Conservation (phyloP, 179 eudicot species). For the Nepenthes alata region DNA sequence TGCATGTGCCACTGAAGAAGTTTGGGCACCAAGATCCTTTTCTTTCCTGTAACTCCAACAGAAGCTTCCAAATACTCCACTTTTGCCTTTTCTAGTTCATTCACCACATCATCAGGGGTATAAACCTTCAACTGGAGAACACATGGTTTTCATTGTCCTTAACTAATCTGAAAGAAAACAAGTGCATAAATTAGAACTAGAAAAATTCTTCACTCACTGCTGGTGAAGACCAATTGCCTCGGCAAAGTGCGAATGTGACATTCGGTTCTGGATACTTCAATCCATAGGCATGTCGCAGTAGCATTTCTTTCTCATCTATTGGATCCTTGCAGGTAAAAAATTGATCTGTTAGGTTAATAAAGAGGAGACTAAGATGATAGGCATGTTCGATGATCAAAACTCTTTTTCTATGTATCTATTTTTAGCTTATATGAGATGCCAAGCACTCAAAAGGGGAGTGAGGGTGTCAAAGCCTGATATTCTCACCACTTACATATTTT, state of each 20-base stretch:
- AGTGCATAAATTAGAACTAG: background rate
- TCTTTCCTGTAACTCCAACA: constrained; percentile 66
- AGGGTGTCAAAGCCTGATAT: background rate
- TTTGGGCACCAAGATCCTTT: constrained; percentile 73
- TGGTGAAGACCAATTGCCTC: constrained; percentile 92
- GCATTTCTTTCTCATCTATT: constrained; percentile 50
- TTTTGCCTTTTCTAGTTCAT: constrained; percentile 68
- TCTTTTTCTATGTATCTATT: background rate
- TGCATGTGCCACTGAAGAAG: constrained; percentile 87
- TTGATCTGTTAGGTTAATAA: constrained; percentile 8
- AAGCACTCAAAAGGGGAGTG: background rate
- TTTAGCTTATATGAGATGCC: background rate
- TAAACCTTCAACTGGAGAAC: constrained; percentile 55
- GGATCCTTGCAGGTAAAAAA: constrained; percentile 25
- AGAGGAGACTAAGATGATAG: background rate
- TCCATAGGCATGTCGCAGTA: constrained; percentile 72
- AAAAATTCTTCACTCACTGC: constrained; percentile 35
- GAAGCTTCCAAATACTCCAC: constrained; percentile 84
- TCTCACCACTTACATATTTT: constrained; percentile 38
- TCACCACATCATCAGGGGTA: constrained; percentile 60
- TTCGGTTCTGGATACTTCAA: constrained; percentile 84
- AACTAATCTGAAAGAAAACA: too few species aligned
- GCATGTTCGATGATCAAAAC: background rate
- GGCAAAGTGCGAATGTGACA: constrained; percentile 76
- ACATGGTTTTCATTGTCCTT: too few species aligned